Conservation (phyloP, 352 stramenopile genomes). For the Globisporangium nunn region DNA sequence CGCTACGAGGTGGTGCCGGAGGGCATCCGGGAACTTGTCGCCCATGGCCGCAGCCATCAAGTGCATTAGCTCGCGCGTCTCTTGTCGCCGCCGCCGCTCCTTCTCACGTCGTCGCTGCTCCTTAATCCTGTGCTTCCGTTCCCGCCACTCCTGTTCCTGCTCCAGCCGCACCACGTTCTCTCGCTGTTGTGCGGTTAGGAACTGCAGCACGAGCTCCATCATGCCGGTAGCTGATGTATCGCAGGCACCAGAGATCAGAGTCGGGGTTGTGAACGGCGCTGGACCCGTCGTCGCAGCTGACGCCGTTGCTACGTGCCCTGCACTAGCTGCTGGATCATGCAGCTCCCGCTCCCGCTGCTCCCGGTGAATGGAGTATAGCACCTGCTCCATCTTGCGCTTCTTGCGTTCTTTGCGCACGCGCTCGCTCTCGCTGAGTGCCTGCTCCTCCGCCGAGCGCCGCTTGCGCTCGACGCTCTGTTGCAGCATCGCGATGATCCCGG, state of each 20-base stretch:
- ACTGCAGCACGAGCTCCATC: slow-evolving; percentile 47
- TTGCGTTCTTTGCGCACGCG: slow-evolving; percentile 51
- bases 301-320: background rate
- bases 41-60: slow-evolving; percentile 35
- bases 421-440: slow-evolving; percentile 43
- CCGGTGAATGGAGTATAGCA: slow-evolving; percentile 39
- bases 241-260: background rate
- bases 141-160: slow-evolving; percentile 23
- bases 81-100: slow-evolving; percentile 21
- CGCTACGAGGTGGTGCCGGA: slow-evolving; percentile 28
- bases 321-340: background rate
- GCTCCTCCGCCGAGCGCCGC: slow-evolving; percentile 34
- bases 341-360: slow-evolving; percentile 34
- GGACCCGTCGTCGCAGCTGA: background rate
- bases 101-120: slow-evolving; percentile 26
- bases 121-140: slow-evolving; percentile 18
- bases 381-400: slow-evolving; percentile 56
- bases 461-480: slow-evolving; percentile 51
- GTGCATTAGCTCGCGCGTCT: slow-evolving; percentile 55
- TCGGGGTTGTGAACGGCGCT: no score
- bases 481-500: slow-evolving; percentile 40
- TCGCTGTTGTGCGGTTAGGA: slow-evolving; percentile 43
- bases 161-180: slow-evolving; percentile 28
- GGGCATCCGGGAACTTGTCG: slow-evolving; percentile 32
- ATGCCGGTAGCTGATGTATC: slow-evolving; percentile 16